These are phyloP conservation scores for Paecilomyces variotii DNA, from an alignment of 2,329 filamentous ascomycete species.

Conservation along the genomic window DNA sequence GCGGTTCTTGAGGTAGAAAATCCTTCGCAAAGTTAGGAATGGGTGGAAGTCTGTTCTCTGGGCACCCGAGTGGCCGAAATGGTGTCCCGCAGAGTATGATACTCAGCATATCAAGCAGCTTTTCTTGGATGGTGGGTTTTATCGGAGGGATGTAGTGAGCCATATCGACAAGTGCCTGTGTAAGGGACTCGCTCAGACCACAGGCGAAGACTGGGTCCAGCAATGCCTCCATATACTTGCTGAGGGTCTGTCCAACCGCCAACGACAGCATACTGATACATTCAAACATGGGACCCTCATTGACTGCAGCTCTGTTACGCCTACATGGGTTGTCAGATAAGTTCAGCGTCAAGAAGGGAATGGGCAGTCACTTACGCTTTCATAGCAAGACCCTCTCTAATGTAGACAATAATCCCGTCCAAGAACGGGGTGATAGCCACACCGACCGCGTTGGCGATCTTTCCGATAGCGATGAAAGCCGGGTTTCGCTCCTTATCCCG, in stretches of 20 bases:
- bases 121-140: constrained; percentile 85
- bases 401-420: constrained; percentile 87
- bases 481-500: constrained; percentile 91
- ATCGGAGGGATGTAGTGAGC: constrained; percentile 97
- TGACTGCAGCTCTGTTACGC: constrained; percentile 48
- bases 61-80: constrained; percentile 86
- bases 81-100: constrained; percentile 86
- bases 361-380: constrained; percentile 51
- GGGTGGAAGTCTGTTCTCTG: constrained; percentile 72
- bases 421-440: constrained; percentile 92
- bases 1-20: constrained; percentile 73
- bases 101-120: constrained; percentile 88
- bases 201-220: constrained; percentile 96
- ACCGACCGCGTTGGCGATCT: constrained; percentile 92
- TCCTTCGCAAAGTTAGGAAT: constrained; percentile 82
- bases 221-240: constrained; percentile 95
- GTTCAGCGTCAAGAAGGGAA: constrained; percentile 3
- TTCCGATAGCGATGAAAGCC: constrained; percentile 90
- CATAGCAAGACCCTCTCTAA: constrained; percentile 78
- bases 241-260: constrained; percentile 90
- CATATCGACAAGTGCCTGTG: constrained; percentile 95
- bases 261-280: constrained; percentile 95
- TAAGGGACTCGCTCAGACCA: constrained; percentile 85
- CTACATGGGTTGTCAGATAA: constrained; percentile 27
- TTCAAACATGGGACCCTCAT: constrained; percentile 78